phyloP scores from a whole-genome alignment of 352 stramenopile species.

The Peronospora belbahrii region DNA sequence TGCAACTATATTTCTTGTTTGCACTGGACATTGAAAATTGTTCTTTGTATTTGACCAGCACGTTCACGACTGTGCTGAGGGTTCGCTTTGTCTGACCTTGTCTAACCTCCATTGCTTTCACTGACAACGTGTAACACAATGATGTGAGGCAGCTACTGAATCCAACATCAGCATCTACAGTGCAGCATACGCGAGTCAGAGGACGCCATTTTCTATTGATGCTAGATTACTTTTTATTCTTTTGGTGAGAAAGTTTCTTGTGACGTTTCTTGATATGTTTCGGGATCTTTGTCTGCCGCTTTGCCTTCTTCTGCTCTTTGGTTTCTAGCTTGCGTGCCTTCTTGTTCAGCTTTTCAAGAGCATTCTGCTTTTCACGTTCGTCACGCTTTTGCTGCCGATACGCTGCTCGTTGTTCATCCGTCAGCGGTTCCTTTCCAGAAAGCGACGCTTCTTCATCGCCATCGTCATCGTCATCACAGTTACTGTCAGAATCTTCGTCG shows the following conservation, averaged over 20 bases:
- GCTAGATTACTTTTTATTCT: constrained; percentile 33
- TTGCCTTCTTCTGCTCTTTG: constrained; percentile 91
- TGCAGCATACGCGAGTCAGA: neutral
- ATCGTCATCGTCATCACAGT: constrained; percentile 18
- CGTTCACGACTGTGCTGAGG: no score
- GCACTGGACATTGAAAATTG: neutral
- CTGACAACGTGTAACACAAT: no score
- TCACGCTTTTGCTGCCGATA: constrained; percentile 79
- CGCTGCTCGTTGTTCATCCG: constrained; percentile 75
- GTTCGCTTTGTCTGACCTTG: no score
- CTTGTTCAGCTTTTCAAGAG: constrained; percentile 57
- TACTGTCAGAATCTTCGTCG: constrained; percentile 33
- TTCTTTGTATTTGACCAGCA: neutral
- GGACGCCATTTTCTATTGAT: neutral
- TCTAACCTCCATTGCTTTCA: no score
- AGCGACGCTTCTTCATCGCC: constrained; percentile 7
- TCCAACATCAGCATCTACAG: neutral
- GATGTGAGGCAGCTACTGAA: no score
- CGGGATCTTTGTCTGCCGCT: constrained; percentile 95
- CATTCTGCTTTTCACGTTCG: constrained; percentile 47
- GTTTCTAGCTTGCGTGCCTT: constrained; percentile 95
- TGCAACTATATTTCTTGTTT: neutral
- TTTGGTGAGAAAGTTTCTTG: constrained; percentile 92
- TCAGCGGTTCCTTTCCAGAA: constrained; percentile 36
- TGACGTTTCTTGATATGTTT: constrained; percentile 99